A percentile compares a stretch with the other conserved stretches of the same genome.
These are phyloP conservation scores for Chalciporus piperatus DNA, from an alignment of 768 basidiomycete species.

Conservation along the genomic window DNA sequence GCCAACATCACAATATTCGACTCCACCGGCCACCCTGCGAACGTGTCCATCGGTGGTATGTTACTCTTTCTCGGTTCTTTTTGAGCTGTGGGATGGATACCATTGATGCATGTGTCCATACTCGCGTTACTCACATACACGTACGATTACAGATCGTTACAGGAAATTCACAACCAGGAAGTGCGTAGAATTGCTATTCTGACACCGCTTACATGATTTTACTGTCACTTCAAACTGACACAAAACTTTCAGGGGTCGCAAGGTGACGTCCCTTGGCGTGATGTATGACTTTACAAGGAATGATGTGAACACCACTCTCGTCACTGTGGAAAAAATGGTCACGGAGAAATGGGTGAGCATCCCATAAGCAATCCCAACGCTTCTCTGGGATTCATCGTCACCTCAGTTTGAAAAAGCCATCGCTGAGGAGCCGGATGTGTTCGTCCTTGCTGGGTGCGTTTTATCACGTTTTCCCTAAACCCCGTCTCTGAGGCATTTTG, in stretches of 20 bases:
- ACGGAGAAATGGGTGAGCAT: conserved; percentile 68
- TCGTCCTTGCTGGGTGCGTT: conserved; percentile 65
- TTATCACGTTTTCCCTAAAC: background rate
- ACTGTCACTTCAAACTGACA: background rate
- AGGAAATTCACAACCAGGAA: conserved; percentile 71
- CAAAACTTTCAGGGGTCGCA: conserved; percentile 47
- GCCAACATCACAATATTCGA: conserved; percentile 75
- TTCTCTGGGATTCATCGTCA: background rate
- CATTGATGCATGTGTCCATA: no score
- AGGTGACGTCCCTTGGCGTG: conserved; percentile 78
- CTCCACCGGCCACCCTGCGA: conserved; percentile 33
- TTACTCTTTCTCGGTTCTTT: conserved; percentile 7
- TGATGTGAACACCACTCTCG: conserved; percentile 69
- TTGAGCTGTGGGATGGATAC: background rate
- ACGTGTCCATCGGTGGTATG: conserved; percentile 46
- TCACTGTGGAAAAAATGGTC: conserved; percentile 70
- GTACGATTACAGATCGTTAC: conserved; percentile 47
- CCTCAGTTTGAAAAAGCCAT: conserved; percentile 75
- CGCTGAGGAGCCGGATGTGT: conserved; percentile 76
- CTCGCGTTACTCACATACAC: no score
- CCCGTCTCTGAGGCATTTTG: background rate
- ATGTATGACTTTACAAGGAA: conserved; percentile 76
- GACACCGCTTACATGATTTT: no score
- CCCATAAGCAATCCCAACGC: background rate
- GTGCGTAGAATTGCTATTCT: conserved; percentile 38